phyloP scores from a whole-genome alignment of 306 rosid genomes.

The Dryas octopetala region DNA sequence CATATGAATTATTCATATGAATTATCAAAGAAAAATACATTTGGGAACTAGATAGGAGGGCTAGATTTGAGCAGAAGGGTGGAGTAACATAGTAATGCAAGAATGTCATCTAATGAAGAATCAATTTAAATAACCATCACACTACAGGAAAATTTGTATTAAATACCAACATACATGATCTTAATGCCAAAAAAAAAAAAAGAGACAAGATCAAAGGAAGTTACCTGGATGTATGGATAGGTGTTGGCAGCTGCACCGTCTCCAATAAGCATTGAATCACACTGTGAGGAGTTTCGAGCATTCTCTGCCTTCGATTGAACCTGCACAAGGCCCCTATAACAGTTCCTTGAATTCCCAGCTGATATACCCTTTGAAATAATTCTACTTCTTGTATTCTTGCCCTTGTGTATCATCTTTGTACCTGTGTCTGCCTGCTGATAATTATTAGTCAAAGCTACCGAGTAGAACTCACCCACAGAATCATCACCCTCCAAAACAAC shows the following conservation, averaged over 20 bases:
- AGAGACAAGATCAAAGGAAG: neutral
- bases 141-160: neutral
- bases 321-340: slow-evolving; percentile 92
- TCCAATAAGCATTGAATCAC: slow-evolving; percentile 97
- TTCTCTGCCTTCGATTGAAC: slow-evolving; percentile 81
- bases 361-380: slow-evolving; percentile 94
- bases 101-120: neutral
- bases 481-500: slow-evolving; percentile 94
- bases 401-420: slow-evolving; percentile 95
- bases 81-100: neutral
- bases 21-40: neutral
- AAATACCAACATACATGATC: neutral
- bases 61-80: neutral
- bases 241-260: slow-evolving; percentile 91
- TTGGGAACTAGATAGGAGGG: neutral
- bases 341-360: slow-evolving; percentile 78
- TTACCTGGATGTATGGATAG: slow-evolving; percentile 87
- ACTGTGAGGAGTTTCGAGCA: slow-evolving; percentile 85
- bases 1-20: neutral
- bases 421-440: slow-evolving; percentile 92
- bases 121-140: neutral
- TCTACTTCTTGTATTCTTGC: slow-evolving; percentile 86
- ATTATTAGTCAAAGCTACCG: slow-evolving; percentile 88
- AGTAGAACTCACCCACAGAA: slow-evolving; percentile 85
- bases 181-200: slow-evolving; percentile 13